Evolutionary conservation across 2,329 filamentous ascomycete species (phyloP).

Genomic region (Sarocladium oryzae): DNA sequence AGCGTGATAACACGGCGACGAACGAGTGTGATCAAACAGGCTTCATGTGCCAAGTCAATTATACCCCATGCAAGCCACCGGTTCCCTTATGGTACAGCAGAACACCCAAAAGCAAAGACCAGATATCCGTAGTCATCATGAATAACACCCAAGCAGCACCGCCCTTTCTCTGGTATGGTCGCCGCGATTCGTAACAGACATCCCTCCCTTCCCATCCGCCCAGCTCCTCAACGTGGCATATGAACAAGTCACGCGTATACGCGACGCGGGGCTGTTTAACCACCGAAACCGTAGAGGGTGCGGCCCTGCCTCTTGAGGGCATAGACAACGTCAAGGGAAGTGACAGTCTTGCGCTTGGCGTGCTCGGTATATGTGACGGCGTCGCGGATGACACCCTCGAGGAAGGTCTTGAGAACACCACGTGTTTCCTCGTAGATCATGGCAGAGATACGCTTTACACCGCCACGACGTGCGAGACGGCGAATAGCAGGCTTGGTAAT

Average conservation of each 20-base stretch:
- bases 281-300: conserved; percentile 85
- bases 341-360: conserved; percentile 77
- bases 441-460: conserved; percentile 99
- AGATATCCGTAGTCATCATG: conserved; percentile 34
- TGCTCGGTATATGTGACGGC: conserved; percentile 75
- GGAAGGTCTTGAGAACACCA: conserved; percentile 72
- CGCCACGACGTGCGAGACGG: conserved; percentile 96
- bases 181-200: conserved; percentile 28
- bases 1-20: no score
- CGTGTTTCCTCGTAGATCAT: conserved; percentile 81
- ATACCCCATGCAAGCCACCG: conserved; percentile 29
- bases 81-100: conserved; percentile 37
- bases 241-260: not conserved
- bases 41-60: conserved; percentile 24
- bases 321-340: conserved; percentile 61
- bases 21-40: conserved; percentile 16
- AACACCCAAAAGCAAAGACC: conserved; percentile 36
- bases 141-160: conserved; percentile 26
- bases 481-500: conserved; percentile 98
- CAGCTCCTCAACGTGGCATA: not conserved
- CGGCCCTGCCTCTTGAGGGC: conserved; percentile 64
- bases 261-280: conserved; percentile 44
- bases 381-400: conserved; percentile 69
- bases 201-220: conserved; percentile 11
- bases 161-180: conserved; percentile 11